These are phyloP conservation scores for Pleomassaria siparia DNA, from an alignment of 2,329 filamentous ascomycete genomes.

Conservation along the genomic window DNA sequence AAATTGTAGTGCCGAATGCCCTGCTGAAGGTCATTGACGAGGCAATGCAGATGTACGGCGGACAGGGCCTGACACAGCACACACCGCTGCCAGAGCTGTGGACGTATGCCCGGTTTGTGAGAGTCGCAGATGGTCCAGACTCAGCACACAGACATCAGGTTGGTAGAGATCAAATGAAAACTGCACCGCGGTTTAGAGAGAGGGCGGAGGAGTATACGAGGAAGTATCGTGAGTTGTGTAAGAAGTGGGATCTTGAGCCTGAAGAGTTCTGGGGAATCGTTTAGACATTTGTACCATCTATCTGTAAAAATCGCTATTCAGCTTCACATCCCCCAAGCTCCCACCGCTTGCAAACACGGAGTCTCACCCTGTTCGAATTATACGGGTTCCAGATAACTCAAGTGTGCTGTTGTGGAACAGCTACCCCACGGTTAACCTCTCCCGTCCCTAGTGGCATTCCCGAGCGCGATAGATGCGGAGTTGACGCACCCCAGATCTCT, in stretches of 20 bases:
- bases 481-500: slow-evolving; percentile 7
- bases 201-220: slow-evolving; percentile 40
- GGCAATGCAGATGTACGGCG: slow-evolving; percentile 49
- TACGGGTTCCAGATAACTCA: too few relatives aligned
- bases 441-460: slow-evolving; percentile 10
- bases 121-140: slow-evolving; percentile 48
- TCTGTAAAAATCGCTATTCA: not conserved
- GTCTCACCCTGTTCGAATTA: too few relatives aligned
- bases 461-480: slow-evolving; percentile 15
- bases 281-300: slow-evolving; percentile 6
- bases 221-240: slow-evolving; percentile 38
- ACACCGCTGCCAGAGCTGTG: slow-evolving; percentile 47
- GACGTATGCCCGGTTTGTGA: slow-evolving; percentile 47
- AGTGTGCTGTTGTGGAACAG: not conserved
- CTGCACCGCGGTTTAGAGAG: slow-evolving; percentile 35
- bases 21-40: slow-evolving; percentile 46
- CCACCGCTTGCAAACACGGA: too few relatives aligned
- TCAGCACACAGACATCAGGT: slow-evolving; percentile 47
- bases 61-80: slow-evolving; percentile 46
- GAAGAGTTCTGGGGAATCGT: slow-evolving; percentile 35
- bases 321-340: not conserved
- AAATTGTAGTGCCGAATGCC: slow-evolving; percentile 46
- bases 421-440: slow-evolving; percentile 16
- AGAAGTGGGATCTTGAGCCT: slow-evolving; percentile 34
- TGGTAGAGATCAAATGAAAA: slow-evolving; percentile 47